These are phyloP conservation scores for Cydonia oblonga DNA, from an alignment of 331 rosid species.

Conservation along the genomic window DNA sequence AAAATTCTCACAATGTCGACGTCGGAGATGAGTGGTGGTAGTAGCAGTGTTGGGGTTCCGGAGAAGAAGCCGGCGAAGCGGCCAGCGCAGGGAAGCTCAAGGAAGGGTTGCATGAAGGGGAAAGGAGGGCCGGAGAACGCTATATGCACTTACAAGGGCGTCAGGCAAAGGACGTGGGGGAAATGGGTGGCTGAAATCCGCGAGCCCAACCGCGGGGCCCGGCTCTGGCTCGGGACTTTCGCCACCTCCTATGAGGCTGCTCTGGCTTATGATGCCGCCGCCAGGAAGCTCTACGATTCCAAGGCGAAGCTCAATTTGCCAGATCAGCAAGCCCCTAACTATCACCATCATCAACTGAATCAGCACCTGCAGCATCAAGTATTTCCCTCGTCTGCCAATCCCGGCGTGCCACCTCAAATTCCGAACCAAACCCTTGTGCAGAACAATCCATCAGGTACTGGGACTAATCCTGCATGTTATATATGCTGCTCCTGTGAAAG, in stretches of 20 bases:
- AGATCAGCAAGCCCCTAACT: constrained; percentile 5
- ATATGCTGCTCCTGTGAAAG: neutral
- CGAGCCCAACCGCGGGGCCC: no score
- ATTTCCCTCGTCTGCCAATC: neutral
- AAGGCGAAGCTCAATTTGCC: constrained; percentile 81
- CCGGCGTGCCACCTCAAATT: constrained; percentile 1
- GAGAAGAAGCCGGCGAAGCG: constrained; percentile 29
- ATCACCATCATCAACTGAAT: neutral
- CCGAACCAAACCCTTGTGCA: neutral
- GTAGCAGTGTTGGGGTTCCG: neutral
- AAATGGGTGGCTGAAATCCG: constrained; percentile 39
- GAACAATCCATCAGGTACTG: neutral
- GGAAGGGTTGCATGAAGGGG: constrained; percentile 96
- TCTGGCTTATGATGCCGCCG: constrained; percentile 70
- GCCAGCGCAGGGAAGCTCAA: constrained; percentile 59
- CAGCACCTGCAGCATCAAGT: neutral
- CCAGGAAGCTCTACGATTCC: constrained; percentile 65
- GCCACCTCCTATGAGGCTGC: constrained; percentile 48
- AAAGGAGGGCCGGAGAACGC: constrained; percentile 94
- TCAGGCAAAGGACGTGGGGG: constrained; percentile 94
- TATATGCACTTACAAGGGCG: constrained; percentile 76
- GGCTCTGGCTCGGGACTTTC: no score
- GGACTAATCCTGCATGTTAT: neutral
- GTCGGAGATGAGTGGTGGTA: neutral
- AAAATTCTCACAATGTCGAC: constrained; percentile 11